Conservation (phyloP, 345 rosid species). For the Eucalyptus paniculata region DNA sequence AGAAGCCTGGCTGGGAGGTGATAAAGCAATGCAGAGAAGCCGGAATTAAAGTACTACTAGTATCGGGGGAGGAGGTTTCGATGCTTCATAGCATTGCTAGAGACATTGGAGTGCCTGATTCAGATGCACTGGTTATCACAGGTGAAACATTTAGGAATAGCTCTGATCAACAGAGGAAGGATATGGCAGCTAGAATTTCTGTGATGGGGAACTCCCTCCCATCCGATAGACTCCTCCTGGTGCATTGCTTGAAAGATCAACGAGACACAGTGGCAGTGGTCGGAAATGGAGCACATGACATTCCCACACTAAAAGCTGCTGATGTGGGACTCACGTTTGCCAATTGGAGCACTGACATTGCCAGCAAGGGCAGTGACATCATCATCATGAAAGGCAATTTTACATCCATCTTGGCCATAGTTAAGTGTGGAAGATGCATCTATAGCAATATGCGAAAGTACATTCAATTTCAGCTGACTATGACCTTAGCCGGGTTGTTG, state of each 20-base stretch:
- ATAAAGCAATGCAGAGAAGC: neutral
- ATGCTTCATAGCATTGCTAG: neutral
- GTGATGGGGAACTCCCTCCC: neutral
- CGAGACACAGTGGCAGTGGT: neutral
- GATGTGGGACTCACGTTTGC: neutral
- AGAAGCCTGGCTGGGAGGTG: neutral
- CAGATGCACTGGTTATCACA: neutral
- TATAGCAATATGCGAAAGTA: neutral
- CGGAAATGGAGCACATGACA: neutral
- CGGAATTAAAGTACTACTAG: neutral
- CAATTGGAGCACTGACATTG: neutral
- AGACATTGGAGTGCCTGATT: neutral
- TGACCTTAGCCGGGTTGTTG: neutral
- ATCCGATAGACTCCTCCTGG: neutral
- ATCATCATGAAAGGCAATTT: neutral
- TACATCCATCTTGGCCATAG: neutral
- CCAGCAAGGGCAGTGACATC: neutral
- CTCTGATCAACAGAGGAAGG: neutral
- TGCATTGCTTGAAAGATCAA: neutral
- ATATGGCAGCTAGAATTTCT: neutral
- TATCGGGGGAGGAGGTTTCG: accelerated
- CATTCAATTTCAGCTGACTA: neutral
- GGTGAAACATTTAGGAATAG: neutral
- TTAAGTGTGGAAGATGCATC: neutral
- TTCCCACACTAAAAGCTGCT: neutral